Evolutionary conservation across 1,139 yeast species (phyloP).

Genomic region (Kodamaea suecica): DNA sequence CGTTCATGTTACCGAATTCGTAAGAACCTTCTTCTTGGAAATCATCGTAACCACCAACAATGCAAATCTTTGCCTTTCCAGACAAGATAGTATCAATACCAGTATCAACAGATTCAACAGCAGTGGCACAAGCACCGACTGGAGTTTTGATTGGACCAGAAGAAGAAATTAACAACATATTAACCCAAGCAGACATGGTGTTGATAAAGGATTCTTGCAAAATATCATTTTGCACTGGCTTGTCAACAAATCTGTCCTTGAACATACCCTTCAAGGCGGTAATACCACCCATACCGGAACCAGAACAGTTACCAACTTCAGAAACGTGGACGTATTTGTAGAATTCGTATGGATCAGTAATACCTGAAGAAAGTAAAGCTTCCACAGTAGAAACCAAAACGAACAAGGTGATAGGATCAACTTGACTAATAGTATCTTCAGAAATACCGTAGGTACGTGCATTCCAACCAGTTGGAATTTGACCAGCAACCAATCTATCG

Average conservation of each 20-base stretch:
- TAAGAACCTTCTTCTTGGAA: slow-evolving; percentile 99
- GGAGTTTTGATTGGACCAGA: slow-evolving; percentile 99
- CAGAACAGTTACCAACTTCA: slow-evolving; percentile 98
- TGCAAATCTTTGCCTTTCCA: slow-evolving; percentile 92
- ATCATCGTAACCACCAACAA: slow-evolving; percentile 99
- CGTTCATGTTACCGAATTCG: slow-evolving; percentile 98
- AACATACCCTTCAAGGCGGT: slow-evolving; percentile 96
- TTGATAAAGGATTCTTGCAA: slow-evolving; percentile 97
- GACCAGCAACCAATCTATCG: slow-evolving; percentile 97
- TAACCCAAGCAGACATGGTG: slow-evolving; percentile 99
- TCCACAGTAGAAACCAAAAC: slow-evolving; percentile 94
- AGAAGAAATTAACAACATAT: slow-evolving; percentile 94
- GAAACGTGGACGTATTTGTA: slow-evolving; percentile 97
- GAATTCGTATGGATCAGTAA: slow-evolving; percentile 97
- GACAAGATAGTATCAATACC: slow-evolving; percentile 91
- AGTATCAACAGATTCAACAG: slow-evolving; percentile 93
- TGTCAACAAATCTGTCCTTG: slow-evolving; percentile 87
- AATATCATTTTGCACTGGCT: slow-evolving; percentile 94
- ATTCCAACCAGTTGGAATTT: slow-evolving; percentile 98
- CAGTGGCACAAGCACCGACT: slow-evolving; percentile 99
- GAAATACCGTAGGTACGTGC: slow-evolving; percentile 93
- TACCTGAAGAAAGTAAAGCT: slow-evolving; percentile 89
- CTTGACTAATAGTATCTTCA: slow-evolving; percentile 90
- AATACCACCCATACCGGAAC: slow-evolving; percentile 99
- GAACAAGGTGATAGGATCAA: slow-evolving; percentile 90